Evolutionary conservation across 2,329 filamentous ascomycete species (phyloP).

Genomic region (Pleoardoris graminearum): DNA sequence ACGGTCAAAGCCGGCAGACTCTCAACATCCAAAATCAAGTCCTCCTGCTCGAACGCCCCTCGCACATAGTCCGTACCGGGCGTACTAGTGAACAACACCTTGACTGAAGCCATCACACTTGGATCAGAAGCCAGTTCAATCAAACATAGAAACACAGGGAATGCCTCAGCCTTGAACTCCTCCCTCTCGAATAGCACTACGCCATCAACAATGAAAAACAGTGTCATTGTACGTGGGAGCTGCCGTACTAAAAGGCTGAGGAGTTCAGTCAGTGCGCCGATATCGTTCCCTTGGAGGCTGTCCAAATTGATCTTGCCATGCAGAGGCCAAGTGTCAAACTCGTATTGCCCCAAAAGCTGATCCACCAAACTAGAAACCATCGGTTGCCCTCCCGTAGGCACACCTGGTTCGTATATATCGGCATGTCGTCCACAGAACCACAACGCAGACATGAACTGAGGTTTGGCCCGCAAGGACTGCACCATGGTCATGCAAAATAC

Average conservation of each 20-base stretch:
- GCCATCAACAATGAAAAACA: slow-evolving; percentile 11
- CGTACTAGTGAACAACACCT: slow-evolving; percentile 8
- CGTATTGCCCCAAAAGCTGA: slow-evolving; percentile 8
- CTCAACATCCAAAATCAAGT: slow-evolving; percentile 5
- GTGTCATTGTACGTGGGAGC: background rate
- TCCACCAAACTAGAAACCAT: slow-evolving; percentile 11
- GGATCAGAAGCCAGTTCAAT: background rate
- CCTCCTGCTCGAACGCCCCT: slow-evolving; percentile 4
- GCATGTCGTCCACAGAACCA: slow-evolving; percentile 11
- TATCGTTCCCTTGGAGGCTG: background rate
- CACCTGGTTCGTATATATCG: background rate
- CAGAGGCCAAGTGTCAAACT: slow-evolving; percentile 1
- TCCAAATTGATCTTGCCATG: background rate
- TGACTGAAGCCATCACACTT: background rate
- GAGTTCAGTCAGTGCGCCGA: background rate
- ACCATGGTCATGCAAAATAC: slow-evolving; percentile 7
- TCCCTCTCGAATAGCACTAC: slow-evolving; percentile 8
- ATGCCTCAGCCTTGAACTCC: background rate
- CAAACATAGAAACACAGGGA: background rate
- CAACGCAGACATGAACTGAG: background rate
- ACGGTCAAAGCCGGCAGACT: background rate
- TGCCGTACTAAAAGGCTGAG: background rate
- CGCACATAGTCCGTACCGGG: slow-evolving; percentile 3
- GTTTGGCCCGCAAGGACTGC: background rate
- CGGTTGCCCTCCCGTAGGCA: background rate